Percentiles rank a stretch among this genome's conserved stretches.
Conservation (phyloP, 257 asterid species). For the Solanum rostratum region DNA sequence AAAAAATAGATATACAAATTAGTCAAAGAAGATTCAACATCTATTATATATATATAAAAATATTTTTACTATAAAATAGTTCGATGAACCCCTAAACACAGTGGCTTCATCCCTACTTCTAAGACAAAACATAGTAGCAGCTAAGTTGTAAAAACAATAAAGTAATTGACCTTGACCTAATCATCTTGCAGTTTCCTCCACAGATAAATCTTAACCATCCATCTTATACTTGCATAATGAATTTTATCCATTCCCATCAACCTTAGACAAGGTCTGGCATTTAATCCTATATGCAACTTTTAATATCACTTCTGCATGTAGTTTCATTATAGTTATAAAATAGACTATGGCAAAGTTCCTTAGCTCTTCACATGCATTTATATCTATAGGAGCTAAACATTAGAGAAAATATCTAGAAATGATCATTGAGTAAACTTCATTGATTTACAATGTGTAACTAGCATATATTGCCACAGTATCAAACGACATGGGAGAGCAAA, state of each 20-base stretch:
- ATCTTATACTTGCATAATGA: conserved; percentile 56
- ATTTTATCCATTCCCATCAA: conserved; percentile 51
- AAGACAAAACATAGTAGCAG: not conserved
- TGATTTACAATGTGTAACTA: no score
- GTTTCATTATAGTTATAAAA: not conserved
- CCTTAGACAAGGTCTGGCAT: conserved; percentile 43
- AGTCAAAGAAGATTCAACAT: no score
- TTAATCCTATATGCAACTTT: conserved; percentile 71
- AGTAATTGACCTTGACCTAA: conserved; percentile 32
- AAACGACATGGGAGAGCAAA: no score
- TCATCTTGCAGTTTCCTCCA: conserved; percentile 51
- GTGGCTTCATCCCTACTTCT: no score
- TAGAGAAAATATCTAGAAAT: not conserved
- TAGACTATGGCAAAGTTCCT: not conserved
- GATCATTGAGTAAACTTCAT: not conserved
- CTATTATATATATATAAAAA: no score
- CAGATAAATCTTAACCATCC: conserved; percentile 67
- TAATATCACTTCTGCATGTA: conserved; percentile 83
- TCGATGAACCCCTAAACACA: no score
- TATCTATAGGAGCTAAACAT: not conserved
- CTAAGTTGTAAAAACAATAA: not conserved
- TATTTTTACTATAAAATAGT: no score
- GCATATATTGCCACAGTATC: no score
- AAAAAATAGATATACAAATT: no score
- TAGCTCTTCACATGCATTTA: not conserved